phyloP scores from a whole-genome alignment of 73 alveolate species.

The Uronychia binucleata region DNA sequence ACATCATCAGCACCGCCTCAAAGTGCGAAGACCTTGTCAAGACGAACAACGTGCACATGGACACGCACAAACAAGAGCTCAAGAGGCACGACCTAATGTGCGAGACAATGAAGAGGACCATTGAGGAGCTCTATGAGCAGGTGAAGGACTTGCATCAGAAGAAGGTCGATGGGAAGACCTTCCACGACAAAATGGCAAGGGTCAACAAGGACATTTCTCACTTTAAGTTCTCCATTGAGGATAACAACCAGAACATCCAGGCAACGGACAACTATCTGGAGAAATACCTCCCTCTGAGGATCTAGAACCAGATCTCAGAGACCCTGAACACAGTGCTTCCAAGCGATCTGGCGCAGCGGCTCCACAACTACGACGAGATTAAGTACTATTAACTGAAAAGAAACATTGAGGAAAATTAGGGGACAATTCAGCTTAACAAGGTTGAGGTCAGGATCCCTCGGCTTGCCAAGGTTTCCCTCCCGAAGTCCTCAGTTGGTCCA shows the following conservation, averaged over 20 bases:
- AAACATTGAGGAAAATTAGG: conserved; percentile 20
- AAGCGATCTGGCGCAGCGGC: neutral
- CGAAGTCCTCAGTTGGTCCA: neutral
- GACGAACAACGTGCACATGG: neutral
- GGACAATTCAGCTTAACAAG: conserved; percentile 24
- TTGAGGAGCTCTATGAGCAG: conserved; percentile 18
- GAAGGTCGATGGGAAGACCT: conserved; percentile 7
- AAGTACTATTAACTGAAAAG: conserved; percentile 1
- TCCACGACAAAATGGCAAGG: neutral
- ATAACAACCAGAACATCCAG: conserved; percentile 6
- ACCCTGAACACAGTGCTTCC: conserved; percentile 22
- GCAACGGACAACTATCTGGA: conserved; percentile 64
- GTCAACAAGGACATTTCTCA: conserved; percentile 9
- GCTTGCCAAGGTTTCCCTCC: neutral
- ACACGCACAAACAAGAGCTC: conserved; percentile 21
- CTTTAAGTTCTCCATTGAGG: conserved; percentile 9
- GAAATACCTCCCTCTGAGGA: conserved; percentile 60
- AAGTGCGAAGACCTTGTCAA: conserved; percentile 31
- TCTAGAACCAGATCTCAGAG: conserved; percentile 38
- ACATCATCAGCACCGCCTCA: neutral
- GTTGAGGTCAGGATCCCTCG: neutral
- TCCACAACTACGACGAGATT: neutral
- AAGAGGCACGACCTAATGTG: conserved; percentile 24
- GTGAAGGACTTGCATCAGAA: neutral
- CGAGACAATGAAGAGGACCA: conserved; percentile 17